Base-by-base conservation (phyloP, 1,284 basidiomycete genomes). In the Tilletia setariae region DNA sequence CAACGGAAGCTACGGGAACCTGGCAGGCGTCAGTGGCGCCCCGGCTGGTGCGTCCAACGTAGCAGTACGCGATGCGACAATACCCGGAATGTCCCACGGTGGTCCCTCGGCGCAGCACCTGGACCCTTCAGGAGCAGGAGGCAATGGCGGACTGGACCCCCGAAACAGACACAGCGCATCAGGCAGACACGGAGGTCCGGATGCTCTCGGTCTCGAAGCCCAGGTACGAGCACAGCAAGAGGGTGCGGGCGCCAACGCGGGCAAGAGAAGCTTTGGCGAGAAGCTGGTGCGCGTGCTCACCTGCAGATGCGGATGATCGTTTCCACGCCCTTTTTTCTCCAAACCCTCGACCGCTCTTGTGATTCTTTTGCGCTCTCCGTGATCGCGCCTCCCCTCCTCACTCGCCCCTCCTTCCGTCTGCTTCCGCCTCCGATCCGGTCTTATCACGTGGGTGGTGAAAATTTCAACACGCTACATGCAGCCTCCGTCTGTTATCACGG, bases 241-340 rank as follows among this genome's bases (percentile, higher is more conserved):
- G 40, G 75, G 74, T n/a, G 62, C 28, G 68, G 72, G 28, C 72
- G 77, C 66, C 75, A 74, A 0, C 74, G 73, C 11, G 76, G 76
- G 61, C 68, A 75, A 61, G 56, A 32, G 56, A 67, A 72, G 72
- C 44, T 78, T 79, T 65, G 82, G 83, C 6, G 76, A 79, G 71
- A 82, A 81, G 71, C 68, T 83, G 40, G 73, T 81, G 21, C 76
- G 78, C 46, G 70, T 84, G 44, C 68, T 84, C 51, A 83, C 82
- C 1, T 84, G 83, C 68, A 74, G 83, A 44, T 84, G 83, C 65
- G 78, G 68, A 46, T 82, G 67, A 74, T 62, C 23, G 28, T 28
- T 30, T 4, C 53, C 16, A 9, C 28, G 15, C 15, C 49, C 15
- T 53, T 15, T 23, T 53, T 23, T 15, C 15, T 53, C 25, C 25